Conservation (phyloP, 225 moss, liverwort and hornwort genomes). For the Sphagnum contortum region DNA sequence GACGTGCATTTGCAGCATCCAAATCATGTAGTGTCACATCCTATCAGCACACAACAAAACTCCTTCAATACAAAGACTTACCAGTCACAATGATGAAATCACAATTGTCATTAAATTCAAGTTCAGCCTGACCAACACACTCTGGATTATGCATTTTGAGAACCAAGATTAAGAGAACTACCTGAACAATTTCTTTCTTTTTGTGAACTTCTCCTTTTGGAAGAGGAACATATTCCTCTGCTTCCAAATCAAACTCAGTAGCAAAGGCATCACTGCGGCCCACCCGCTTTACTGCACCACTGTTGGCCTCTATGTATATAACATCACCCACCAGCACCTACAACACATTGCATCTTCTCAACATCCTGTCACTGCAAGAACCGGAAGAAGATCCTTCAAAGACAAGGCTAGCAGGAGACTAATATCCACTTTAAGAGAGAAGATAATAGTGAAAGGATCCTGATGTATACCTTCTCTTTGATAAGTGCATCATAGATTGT, state of each 20-base stretch:
- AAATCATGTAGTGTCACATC: conserved; percentile 95
- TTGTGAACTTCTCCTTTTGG: conserved; percentile 98
- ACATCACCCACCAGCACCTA: conserved; percentile 91
- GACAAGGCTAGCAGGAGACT: too few relatives aligned
- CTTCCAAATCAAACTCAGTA: conserved; percentile 93
- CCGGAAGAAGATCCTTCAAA: too few relatives aligned
- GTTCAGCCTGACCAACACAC: too few relatives aligned
- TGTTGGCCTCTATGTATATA: conserved; percentile 91
- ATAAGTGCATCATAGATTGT: conserved; percentile 87
- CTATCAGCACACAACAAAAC: conserved; percentile 11
- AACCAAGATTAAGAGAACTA: background rate
- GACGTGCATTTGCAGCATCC: conserved; percentile 89
- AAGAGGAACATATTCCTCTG: conserved; percentile 85
- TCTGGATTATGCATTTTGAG: too few relatives aligned
- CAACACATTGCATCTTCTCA: conserved; percentile 10
- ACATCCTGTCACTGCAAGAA: background rate
- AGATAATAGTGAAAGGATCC: too few relatives aligned
- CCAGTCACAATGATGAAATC: too few relatives aligned
- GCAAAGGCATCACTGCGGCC: conserved; percentile 97
- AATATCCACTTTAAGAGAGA: too few relatives aligned
- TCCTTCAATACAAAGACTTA: too few relatives aligned
- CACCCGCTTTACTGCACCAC: conserved; percentile 92
- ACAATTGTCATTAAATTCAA: too few relatives aligned
- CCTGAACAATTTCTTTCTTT: conserved; percentile 98
- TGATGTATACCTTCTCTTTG: conserved; percentile 65